These are phyloP conservation scores for Plasmodium gonderi DNA, from an alignment of 169 alveolate genomes.

Conservation along the genomic window DNA sequence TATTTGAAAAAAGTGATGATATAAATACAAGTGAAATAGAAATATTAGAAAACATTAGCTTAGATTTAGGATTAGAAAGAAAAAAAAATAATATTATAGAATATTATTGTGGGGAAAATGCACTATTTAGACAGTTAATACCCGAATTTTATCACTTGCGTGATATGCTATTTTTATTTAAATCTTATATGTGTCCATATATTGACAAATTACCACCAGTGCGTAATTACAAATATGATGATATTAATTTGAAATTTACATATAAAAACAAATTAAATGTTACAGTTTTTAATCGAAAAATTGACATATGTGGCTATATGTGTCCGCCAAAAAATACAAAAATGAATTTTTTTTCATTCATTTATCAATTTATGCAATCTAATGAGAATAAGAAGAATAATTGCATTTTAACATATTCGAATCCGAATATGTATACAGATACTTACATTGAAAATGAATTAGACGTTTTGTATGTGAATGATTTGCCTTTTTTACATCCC, in stretches of 20 bases:
- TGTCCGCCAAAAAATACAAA: slow-evolving; percentile 77
- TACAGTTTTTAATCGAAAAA: slow-evolving; percentile 43
- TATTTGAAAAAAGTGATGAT: slow-evolving; percentile 69
- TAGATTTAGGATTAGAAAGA: slow-evolving; percentile 71
- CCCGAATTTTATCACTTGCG: slow-evolving; percentile 75
- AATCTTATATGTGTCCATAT: slow-evolving; percentile 75
- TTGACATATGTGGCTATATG: slow-evolving; percentile 70
- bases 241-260: slow-evolving; percentile 44
- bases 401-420: slow-evolving; percentile 62
- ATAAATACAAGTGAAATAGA: slow-evolving; percentile 72
- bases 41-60: slow-evolving; percentile 64
- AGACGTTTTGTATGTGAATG: slow-evolving; percentile 84
- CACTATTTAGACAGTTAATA: slow-evolving; percentile 47
- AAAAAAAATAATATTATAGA: slow-evolving; percentile 54
- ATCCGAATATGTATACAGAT: slow-evolving; percentile 69
- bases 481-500: slow-evolving; percentile 83
- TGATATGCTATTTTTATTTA: slow-evolving; percentile 71
- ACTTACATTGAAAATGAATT: slow-evolving; percentile 81
- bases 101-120: slow-evolving; percentile 70
- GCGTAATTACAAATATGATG: slow-evolving; percentile 47
- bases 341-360: slow-evolving; percentile 76
- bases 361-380: slow-evolving; percentile 60
- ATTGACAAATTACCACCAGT: slow-evolving; percentile 69
- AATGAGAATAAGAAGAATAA: slow-evolving; percentile 49
- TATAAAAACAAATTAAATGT: slow-evolving; percentile 64